Conservation (phyloP, 129 eudicot species). For the Escallonia rubra region DNA sequence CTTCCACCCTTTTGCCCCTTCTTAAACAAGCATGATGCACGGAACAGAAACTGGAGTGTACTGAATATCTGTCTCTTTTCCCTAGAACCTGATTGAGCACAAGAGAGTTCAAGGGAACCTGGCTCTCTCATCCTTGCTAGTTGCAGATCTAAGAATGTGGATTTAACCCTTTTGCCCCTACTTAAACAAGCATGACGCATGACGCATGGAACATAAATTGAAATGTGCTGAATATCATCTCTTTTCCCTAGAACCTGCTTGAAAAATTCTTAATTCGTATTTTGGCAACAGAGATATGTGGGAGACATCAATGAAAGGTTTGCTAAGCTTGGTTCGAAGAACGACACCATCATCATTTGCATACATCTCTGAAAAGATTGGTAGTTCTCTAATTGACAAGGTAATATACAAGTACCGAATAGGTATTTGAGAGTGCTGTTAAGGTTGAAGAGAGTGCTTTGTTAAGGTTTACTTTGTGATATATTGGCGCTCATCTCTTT, state of each 20-base stretch:
- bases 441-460: background rate
- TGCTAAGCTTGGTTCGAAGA: constrained; percentile 81
- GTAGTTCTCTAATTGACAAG: constrained; percentile 72
- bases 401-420: constrained; percentile 22
- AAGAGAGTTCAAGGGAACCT: too few species aligned
- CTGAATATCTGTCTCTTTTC: too few species aligned
- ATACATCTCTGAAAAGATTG: constrained; percentile 82
- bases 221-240: too few species aligned
- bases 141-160: too few species aligned
- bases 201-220: too few species aligned
- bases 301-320: constrained; percentile 98
- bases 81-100: too few species aligned
- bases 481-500: background rate
- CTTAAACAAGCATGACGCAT: too few species aligned
- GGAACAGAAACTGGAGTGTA: too few species aligned
- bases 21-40: too few species aligned
- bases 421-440: constrained; percentile 2
- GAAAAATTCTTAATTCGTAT: constrained; percentile 2
- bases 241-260: background rate
- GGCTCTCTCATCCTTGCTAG: too few species aligned
- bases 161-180: too few species aligned
- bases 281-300: constrained; percentile 81
- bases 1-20: too few species aligned
- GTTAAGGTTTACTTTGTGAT: constrained; percentile 3
- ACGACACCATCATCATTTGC: constrained; percentile 86